Evolutionary conservation across 371 early-diverging fungal genomes (phyloP).

Genomic region (Sporodiniella umbellata): DNA sequence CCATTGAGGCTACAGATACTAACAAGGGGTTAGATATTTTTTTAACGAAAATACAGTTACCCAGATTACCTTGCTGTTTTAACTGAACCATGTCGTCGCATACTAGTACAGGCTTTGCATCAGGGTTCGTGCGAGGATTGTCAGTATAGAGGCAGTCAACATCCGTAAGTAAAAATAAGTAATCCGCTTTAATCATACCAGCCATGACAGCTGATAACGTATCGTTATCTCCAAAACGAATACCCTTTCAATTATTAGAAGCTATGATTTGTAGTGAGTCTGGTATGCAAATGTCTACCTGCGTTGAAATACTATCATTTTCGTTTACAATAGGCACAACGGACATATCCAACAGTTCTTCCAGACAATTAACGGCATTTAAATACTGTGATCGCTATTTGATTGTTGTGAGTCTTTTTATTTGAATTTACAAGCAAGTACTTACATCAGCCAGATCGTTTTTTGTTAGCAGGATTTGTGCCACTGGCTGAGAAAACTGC

Average conservation of each 20-base stretch:
- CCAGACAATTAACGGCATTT: slow-evolving; percentile 92
- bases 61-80: slow-evolving; percentile 56
- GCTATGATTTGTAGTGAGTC: background rate
- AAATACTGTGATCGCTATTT: slow-evolving; percentile 89
- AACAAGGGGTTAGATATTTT: background rate
- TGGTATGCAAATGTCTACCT: slow-evolving; percentile 24
- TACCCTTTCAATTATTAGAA: slow-evolving; percentile 49
- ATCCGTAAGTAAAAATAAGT: slow-evolving; percentile 93
- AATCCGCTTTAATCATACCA: slow-evolving; percentile 95
- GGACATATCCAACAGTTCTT: slow-evolving; percentile 81
- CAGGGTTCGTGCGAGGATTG: slow-evolving; percentile 90
- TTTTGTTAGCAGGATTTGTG: slow-evolving; percentile 89
- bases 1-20: slow-evolving; percentile 79
- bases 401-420: background rate
- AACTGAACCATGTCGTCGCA: slow-evolving; percentile 82
- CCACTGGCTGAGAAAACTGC: slow-evolving; percentile 87
- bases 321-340: slow-evolving; percentile 97
- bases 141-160: slow-evolving; percentile 96
- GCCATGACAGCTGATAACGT: slow-evolving; percentile 93
- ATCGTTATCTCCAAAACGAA: slow-evolving; percentile 97
- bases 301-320: slow-evolving; percentile 91
- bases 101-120: slow-evolving; percentile 75
- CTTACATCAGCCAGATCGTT: slow-evolving; percentile 89
- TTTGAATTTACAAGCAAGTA: background rate
- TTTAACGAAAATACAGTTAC: no score